Base-by-base conservation (phyloP, 306 rosid species). In the Argentina anserina region DNA sequence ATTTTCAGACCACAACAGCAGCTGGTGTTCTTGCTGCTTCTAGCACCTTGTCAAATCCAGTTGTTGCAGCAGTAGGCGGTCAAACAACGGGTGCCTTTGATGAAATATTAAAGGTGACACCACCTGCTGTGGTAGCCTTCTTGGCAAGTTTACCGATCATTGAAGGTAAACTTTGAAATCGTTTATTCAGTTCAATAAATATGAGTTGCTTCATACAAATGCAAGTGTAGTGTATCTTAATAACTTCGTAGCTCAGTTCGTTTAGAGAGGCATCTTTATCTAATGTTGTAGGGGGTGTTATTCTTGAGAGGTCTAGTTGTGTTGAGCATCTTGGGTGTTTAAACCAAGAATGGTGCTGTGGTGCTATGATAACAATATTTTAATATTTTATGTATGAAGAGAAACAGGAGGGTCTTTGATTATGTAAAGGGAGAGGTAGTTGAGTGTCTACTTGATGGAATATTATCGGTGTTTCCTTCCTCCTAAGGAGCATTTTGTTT, bases 81-180 rank as follows among this genome's bases (percentile, higher is more conserved):
- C 96, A 85, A 79, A 71, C 76, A 29, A 80, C 86, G 66, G 87
- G 82, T 79, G 88, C 92, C n/a, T 84, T 88, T 72, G 96, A 94
- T 75, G 95, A 91, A 85, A 85, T 94, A 84, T 73, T 89, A 50
- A 88, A 89, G 84, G 90, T 91, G 64, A 83, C 99, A 55, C 97
- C 99, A 15, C 90, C 96, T 75, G 82, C 91, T 45, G 83, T 94
- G 86, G 73, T 89, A 60, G 87, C 93, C 78, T 91, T 94, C 83
- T 85, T 94, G 73, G 84, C 96, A 68, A 89, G 83, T 86, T 83
- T 94, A 77, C 97, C 99, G n/a, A 82, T 87, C 56, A 84, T 91
- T 79, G 99, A 94, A 39, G 97, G 98, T 94, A 89, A 78, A 49
- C 26, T 73, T 84, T 50, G 14, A 2, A 56, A 23, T 45, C 61